Evolutionary conservation across 345 rosid species (phyloP).

Genomic region (Turritis glabra): DNA sequence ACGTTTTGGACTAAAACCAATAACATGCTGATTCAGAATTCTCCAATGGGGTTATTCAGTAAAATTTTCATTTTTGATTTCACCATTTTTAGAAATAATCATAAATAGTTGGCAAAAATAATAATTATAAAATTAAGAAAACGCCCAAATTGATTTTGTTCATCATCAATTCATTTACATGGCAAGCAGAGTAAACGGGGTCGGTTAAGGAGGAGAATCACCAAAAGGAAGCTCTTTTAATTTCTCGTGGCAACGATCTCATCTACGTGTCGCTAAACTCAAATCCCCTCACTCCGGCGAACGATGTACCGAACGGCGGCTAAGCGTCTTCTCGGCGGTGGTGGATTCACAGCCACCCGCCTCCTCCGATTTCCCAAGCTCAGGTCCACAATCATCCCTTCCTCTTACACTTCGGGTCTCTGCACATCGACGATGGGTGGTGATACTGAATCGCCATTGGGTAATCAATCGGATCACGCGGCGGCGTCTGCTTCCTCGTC

Average conservation of each 20-base stretch:
- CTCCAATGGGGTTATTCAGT: not conserved
- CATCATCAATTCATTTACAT: not conserved
- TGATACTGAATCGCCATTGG: conserved; percentile 36
- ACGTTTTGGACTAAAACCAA: too few species aligned
- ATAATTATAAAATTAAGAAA: not conserved
- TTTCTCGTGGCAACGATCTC: conserved; percentile 25
- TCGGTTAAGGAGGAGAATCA: not conserved
- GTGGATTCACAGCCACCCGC: conserved; percentile 20
- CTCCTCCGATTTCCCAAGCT: conserved; percentile 34
- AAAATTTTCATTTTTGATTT: not conserved
- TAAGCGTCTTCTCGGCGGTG: conserved; percentile 48
- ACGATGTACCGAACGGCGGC: conserved; percentile 69
- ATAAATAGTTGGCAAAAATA: not conserved
- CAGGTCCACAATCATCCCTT: conserved; percentile 29
- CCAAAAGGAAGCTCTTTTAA: conserved; percentile 19
- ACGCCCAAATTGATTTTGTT: not conserved
- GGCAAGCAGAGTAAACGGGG: not conserved
- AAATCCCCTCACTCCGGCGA: not conserved
- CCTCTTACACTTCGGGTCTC: conserved; percentile 38
- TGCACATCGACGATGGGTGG: conserved; percentile 38
- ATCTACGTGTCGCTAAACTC: conserved; percentile 22
- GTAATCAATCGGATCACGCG: conserved; percentile 38
- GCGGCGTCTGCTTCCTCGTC: conserved; percentile 44
- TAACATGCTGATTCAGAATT: not conserved
- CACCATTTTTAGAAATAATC: not conserved